These are phyloP conservation scores for Abrus precatorius DNA, from an alignment of 306 rosid species.

Conservation along the genomic window DNA sequence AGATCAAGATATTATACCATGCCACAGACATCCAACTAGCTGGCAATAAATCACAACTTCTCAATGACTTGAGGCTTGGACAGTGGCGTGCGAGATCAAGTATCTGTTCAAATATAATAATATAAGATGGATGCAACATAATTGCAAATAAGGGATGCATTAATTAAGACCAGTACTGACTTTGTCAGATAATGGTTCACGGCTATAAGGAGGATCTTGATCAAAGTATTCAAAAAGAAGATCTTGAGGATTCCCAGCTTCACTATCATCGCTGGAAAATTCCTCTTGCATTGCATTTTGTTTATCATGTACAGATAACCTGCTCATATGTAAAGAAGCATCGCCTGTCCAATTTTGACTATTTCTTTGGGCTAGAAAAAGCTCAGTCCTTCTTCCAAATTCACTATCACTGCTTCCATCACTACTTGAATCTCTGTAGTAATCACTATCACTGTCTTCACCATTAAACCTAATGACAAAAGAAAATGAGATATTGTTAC, in stretches of 20 bases:
- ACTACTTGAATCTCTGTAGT: constrained; percentile 78
- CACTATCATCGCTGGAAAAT: constrained; percentile 80
- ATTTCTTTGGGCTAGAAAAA: constrained; percentile 47
- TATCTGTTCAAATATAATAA: constrained; percentile 64
- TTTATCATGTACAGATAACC: constrained; percentile 59
- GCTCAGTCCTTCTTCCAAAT: constrained; percentile 55
- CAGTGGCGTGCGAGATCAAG: constrained; percentile 71
- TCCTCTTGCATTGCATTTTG: constrained; percentile 57
- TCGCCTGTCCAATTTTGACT: constrained; percentile 51
- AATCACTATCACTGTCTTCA: constrained; percentile 75
- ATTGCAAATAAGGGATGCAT: constrained; percentile 30
- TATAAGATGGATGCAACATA: constrained; percentile 46
- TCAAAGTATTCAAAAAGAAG: constrained; percentile 80
- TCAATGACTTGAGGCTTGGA: constrained; percentile 73
- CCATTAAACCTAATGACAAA: constrained; percentile 58
- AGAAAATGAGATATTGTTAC: constrained; percentile 40
- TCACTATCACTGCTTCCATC: constrained; percentile 87
- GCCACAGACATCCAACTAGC: constrained; percentile 95
- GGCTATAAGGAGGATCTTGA: constrained; percentile 80
- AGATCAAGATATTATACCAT: constrained; percentile 64
- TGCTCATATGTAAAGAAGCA: constrained; percentile 49
- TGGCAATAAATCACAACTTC: constrained; percentile 88
- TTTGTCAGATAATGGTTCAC: constrained; percentile 89
- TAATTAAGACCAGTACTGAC: constrained; percentile 54
- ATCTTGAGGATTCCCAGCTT: constrained; percentile 64